phyloP scores from a whole-genome alignment of 2,329 filamentous ascomycete species.

The Colletotrichum chlorophyti region DNA sequence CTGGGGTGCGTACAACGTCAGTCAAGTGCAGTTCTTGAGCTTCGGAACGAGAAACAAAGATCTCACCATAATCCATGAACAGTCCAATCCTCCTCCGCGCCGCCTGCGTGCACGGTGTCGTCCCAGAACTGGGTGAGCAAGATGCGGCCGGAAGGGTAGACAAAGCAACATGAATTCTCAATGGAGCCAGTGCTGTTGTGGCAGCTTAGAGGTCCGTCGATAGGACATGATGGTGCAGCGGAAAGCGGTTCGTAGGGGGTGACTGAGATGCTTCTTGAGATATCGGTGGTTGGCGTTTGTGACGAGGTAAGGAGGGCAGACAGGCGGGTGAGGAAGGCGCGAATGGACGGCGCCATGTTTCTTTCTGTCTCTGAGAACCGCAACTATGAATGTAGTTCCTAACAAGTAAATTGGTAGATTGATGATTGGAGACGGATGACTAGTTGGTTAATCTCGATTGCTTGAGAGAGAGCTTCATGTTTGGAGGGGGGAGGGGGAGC shows the following conservation, averaged over 20 bases:
- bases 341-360: constrained; percentile 9
- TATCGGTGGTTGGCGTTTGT: background rate
- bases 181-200: constrained; percentile 43
- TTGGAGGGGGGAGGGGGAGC: too few relatives aligned
- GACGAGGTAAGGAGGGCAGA: background rate
- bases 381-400: too few relatives aligned
- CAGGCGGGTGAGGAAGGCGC: background rate
- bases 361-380: too few relatives aligned
- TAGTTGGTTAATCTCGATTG: too few relatives aligned
- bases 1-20: too few relatives aligned
- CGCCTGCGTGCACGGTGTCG: constrained; percentile 44
- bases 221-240: constrained; percentile 45
- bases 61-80: constrained; percentile 52
- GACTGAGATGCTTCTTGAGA: constrained; percentile 5
- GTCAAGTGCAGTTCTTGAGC: too few relatives aligned
- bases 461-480: too few relatives aligned
- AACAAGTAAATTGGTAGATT: too few relatives aligned
- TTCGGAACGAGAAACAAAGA: background rate
- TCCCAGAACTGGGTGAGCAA: constrained; percentile 54
- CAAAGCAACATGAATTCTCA: constrained; percentile 49
- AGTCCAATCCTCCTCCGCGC: constrained; percentile 52
- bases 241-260: constrained; percentile 44
- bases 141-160: constrained; percentile 48
- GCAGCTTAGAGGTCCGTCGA: constrained; percentile 50
- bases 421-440: too few relatives aligned